Base-by-base conservation (phyloP, 345 rosid species). In the Euphorbia lathyris region DNA sequence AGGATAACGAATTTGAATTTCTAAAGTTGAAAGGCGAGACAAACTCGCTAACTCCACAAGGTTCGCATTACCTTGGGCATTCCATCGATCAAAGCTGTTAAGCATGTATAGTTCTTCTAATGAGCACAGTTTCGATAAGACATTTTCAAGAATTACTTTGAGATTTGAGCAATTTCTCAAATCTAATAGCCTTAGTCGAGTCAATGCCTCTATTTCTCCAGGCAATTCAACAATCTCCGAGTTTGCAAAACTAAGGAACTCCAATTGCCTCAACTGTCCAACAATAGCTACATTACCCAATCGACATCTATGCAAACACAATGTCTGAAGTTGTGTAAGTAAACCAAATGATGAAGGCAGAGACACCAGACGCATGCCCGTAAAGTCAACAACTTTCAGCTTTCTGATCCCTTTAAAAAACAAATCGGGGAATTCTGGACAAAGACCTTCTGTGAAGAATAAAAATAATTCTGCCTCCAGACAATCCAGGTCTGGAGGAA, bases 71-170 rank as follows among this genome's bases (percentile, higher is more conserved):
- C 48, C 73, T 40, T 69, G 72, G 8, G 17, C 69, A 7, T 22
- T 72, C 87, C 83, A 83, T 11, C 45, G 13, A 17, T 17, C 64
- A 70, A 78, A 83, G 22, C 76, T 26, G 22, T 70, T 45, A 2
- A 2, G 40, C 58, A 80, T 68, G 16, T 53, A 22, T 25, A 81
- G 64, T 45, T 76, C 83, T 71, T 83, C 84, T 36, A 81, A 27
- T 3, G 9, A 23, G 0, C 74, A 23, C 7, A 83, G 36, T n/a
- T 43, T 63, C 66, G 75, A 75, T 7, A 81, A 32, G 26, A 79
- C 53, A 69, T 74, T 69, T 12, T 64, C 58, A 9, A 75, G 80
- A 50, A 84, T 72, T 34, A 58, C 65, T 60, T 71, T 9, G 10
- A 79, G 81, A 14, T 69, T 1, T 14, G 20, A 2, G 56, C 77